Evolutionary conservation across 2,329 filamentous ascomycete species (phyloP).

Genomic region (Thelonectria discophora): DNA sequence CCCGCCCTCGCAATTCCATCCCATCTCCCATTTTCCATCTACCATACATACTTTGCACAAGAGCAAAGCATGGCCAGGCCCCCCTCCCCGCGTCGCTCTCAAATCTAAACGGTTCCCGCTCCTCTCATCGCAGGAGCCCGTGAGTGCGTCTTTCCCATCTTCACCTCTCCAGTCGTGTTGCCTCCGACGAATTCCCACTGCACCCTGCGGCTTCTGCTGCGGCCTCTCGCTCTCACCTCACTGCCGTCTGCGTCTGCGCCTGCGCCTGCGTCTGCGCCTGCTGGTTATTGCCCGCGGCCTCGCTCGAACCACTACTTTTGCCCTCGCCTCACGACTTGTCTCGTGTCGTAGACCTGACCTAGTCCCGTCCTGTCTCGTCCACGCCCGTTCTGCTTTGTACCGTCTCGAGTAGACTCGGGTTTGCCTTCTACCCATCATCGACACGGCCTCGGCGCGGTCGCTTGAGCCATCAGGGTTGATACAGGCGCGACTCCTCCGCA

Average conservation of each 20-base stretch:
- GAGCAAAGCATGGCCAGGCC: constrained; percentile 19
- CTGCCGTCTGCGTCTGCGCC: constrained; percentile 12
- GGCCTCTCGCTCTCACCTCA: constrained; percentile 13
- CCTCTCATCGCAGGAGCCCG: constrained; percentile 19
- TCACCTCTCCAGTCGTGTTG: constrained; percentile 15
- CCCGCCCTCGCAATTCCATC: constrained; percentile 17
- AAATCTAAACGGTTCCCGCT: constrained; percentile 17
- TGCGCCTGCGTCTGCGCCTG: constrained; percentile 14
- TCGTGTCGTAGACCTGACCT: no score
- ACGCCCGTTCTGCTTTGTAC: no score
- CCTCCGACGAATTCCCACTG: constrained; percentile 10
- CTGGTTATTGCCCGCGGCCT: constrained; percentile 7
- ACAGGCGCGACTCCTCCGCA: constrained; percentile 19
- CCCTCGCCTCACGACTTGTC: no score
- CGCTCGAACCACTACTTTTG: constrained; percentile 7
- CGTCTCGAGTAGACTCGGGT: constrained; percentile 22
- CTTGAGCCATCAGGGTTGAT: constrained; percentile 2
- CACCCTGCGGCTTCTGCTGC: constrained; percentile 18
- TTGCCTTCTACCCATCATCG: constrained; percentile 5
- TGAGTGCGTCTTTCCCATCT: constrained; percentile 20
- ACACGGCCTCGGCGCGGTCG: constrained; percentile 11
- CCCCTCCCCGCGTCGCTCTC: constrained; percentile 22
- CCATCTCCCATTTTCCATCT: constrained; percentile 16
- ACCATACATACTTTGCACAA: constrained; percentile 18
- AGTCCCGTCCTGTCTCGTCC: constrained; percentile 9